Percentiles rank a stretch among this genome's conserved stretches.
These are phyloP conservation scores for Scedosporium dehoogii DNA, from an alignment of 2,329 filamentous ascomycete genomes.

Conservation along the genomic window DNA sequence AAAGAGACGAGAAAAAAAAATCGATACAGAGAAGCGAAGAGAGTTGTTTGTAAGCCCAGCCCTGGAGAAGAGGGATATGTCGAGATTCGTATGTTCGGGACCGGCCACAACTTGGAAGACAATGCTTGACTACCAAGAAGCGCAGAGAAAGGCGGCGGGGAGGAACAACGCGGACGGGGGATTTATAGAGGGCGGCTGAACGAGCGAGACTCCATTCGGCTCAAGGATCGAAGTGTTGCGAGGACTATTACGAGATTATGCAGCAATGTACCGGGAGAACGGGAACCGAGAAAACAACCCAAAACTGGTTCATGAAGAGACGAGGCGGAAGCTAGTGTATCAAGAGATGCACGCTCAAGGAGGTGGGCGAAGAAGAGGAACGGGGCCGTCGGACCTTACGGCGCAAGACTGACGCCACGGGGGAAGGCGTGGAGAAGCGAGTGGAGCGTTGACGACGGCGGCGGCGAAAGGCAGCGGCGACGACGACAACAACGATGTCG, in stretches of 20 bases:
- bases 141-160: background rate
- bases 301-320: background rate
- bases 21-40: conserved; percentile 3
- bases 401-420: background rate
- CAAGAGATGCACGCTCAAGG: background rate
- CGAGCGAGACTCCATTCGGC: too few relatives aligned
- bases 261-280: too few relatives aligned
- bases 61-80: conserved; percentile 6
- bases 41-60: conserved; percentile 9
- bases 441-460: conserved; percentile 2
- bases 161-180: background rate
- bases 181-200: too few relatives aligned
- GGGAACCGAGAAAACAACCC: background rate
- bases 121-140: background rate
- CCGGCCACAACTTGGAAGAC: background rate
- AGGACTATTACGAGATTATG: too few relatives aligned
- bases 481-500: background rate
- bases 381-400: background rate
- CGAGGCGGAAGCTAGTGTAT: background rate
- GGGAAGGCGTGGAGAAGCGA: background rate
- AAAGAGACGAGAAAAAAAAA: background rate
- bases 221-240: too few relatives aligned
- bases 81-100: background rate
- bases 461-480: background rate
- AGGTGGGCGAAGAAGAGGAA: background rate